Evolutionary conservation across 1,284 basidiomycete genomes (phyloP), one percentile per base, ranked within the genome.

Genomic region (Porogramme epimiltina): DNA sequence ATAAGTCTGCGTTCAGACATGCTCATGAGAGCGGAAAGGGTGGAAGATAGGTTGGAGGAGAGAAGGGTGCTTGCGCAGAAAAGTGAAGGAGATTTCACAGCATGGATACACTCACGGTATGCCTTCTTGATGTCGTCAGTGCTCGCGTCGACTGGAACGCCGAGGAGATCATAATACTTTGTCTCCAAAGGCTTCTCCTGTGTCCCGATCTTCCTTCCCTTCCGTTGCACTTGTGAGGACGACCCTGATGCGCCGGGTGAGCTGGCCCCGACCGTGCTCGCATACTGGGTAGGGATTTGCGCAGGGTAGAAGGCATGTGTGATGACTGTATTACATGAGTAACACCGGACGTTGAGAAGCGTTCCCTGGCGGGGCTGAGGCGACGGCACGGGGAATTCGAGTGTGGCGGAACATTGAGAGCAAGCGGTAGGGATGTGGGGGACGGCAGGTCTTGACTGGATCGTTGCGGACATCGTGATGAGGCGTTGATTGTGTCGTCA

Each of bases 51-150:
- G n/a, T n/a, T n/a, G n/a, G n/a, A n/a, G n/a, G n/a, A n/a, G n/a
- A n/a, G n/a, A n/a, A n/a, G n/a, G n/a, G n/a, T n/a, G n/a, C n/a
- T n/a, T n/a, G n/a, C n/a, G n/a, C n/a, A n/a, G n/a, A n/a, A n/a
- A n/a, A n/a, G n/a, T n/a, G n/a, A n/a, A n/a, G n/a, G n/a, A n/a
- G n/a, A n/a, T n/a, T n/a, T n/a, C n/a, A n/a, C n/a, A n/a, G n/a
- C n/a, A n/a, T n/a, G 34, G 16, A n/a, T 13, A 18, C 8, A 37
- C 87, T 56, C 65, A 87, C 89, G 84, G 73, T 99, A 99, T 2
- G 96, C 92, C 71, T 95, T 97, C 78, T 98, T 98, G 68, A 99
- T 85, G 52, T 96, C 92, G 13, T 93, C 91, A 2, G 81, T 79
- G 15, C 87, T 87, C 4, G 92, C 92, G 51, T 82, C 79, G 13